Conservation (phyloP, 805 yeast genomes). For the Wickerhamomyces xylosicus region DNA sequence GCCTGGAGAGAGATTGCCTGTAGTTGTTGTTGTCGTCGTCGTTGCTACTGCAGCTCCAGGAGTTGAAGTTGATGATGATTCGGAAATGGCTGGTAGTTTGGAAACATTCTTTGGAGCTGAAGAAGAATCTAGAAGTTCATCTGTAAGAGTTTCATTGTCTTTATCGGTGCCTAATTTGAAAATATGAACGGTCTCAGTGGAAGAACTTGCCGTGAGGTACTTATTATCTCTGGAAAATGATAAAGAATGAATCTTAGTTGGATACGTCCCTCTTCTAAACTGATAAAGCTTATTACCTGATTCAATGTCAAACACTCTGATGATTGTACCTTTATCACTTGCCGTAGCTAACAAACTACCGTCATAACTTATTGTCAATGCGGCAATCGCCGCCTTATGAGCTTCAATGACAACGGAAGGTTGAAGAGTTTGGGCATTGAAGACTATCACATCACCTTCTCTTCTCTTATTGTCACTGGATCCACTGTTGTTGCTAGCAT, state of each 20-base stretch:
- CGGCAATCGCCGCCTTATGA: slow-evolving; percentile 60
- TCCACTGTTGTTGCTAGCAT: slow-evolving; percentile 25
- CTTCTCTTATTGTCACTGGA: slow-evolving; percentile 19
- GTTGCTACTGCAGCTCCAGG: slow-evolving; percentile 3
- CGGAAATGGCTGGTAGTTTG: neutral
- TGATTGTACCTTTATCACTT: slow-evolving; percentile 68
- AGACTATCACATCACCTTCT: slow-evolving; percentile 61
- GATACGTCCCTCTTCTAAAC: slow-evolving; percentile 76
- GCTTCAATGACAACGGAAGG: slow-evolving; percentile 66
- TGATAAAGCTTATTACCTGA: slow-evolving; percentile 57
- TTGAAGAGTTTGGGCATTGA: slow-evolving; percentile 48
- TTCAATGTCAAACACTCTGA: slow-evolving; percentile 55
- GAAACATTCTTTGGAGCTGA: no score
- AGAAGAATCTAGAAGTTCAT: neutral
- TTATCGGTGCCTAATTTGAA: slow-evolving; percentile 55
- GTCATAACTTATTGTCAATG: slow-evolving; percentile 50
- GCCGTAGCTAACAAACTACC: slow-evolving; percentile 66
- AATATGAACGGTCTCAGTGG: slow-evolving; percentile 89
- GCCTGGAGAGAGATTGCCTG: neutral
- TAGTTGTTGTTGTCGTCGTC: slow-evolving; percentile 4
- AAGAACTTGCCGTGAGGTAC: slow-evolving; percentile 72
- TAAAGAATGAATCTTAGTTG: slow-evolving; percentile 69
- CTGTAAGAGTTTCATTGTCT: neutral
- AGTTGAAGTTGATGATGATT: slow-evolving; percentile 4
- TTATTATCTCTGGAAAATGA: slow-evolving; percentile 63